phyloP scores from a whole-genome alignment of 805 yeast genomes.

The Zygoascus flipseniorum region DNA sequence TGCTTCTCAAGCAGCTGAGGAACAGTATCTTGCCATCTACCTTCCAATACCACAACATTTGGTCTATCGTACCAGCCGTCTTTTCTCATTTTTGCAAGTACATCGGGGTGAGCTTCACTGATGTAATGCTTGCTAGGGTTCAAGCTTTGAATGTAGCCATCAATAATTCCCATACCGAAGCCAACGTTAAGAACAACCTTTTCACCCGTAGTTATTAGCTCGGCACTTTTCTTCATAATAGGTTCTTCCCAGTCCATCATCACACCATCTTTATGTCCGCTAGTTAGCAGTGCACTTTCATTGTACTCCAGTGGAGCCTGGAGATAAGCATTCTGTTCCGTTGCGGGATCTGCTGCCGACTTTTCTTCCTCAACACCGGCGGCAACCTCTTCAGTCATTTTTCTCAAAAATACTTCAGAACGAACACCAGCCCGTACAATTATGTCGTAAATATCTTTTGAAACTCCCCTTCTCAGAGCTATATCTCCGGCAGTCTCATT shows the following conservation, averaged over 20 bases:
- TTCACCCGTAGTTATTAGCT: constrained; percentile 37
- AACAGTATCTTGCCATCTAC: constrained; percentile 87
- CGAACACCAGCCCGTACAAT: constrained; percentile 81
- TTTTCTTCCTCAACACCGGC: constrained; percentile 14
- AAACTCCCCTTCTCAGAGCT: constrained; percentile 43
- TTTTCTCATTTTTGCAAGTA: constrained; percentile 49
- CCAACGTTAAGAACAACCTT: constrained; percentile 69
- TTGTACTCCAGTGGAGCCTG: constrained; percentile 57
- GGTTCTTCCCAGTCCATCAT: constrained; percentile 96
- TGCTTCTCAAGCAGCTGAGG: constrained; percentile 56
- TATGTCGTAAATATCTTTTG: constrained; percentile 39
- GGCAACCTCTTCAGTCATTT: constrained; percentile 32
- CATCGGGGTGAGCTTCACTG: constrained; percentile 93
- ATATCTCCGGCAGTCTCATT: constrained; percentile 83
- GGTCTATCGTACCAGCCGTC: constrained; percentile 81
- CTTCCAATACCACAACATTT: constrained; percentile 67
- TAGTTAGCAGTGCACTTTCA: constrained; percentile 63
- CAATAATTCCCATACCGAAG: constrained; percentile 96
- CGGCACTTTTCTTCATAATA: constrained; percentile 74
- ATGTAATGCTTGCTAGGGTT: constrained; percentile 70
- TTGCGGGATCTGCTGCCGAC: constrained; percentile 21
- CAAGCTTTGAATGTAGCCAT: constrained; percentile 55
- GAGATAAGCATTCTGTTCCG: constrained; percentile 52
- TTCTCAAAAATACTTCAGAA: constrained; percentile 74
- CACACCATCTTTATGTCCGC: constrained; percentile 75